Conservation (phyloP, 352 stramenopile species). For the Globisporangium canariense region DNA sequence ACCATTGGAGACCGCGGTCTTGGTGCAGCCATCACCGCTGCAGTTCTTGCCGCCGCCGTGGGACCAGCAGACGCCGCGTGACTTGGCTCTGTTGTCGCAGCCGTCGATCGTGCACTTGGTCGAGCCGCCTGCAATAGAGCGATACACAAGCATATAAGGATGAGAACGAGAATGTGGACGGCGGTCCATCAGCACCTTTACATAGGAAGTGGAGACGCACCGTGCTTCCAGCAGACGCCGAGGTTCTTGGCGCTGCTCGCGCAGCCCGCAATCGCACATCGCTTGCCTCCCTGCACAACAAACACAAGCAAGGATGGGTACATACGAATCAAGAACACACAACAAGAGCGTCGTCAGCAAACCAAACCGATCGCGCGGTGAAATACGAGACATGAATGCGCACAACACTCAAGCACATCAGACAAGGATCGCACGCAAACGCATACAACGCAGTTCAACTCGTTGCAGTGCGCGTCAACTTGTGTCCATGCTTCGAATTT, state of each 20-base stretch:
- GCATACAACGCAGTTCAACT: neutral
- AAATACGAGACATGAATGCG: conserved; percentile 1
- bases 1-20: conserved; percentile 75
- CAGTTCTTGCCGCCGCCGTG: conserved; percentile 76
- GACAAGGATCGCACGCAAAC: neutral
- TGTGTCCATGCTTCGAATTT: neutral
- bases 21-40: conserved; percentile 52
- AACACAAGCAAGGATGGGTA: conserved; percentile 12
- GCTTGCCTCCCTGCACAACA: conserved; percentile 55
- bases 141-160: conserved; percentile 1
- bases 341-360: neutral
- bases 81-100: conserved; percentile 74
- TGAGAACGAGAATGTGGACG: neutral
- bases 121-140: conserved; percentile 47
- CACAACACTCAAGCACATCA: neutral
- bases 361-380: neutral
- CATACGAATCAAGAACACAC: conserved; percentile 6
- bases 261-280: conserved; percentile 56
- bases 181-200: neutral
- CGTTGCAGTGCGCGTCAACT: neutral
- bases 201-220: conserved; percentile 19
- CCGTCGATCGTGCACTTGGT: conserved; percentile 63
- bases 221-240: conserved; percentile 75
- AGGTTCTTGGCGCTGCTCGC: conserved; percentile 76
- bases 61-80: conserved; percentile 74